Conservation (phyloP, 1,284 basidiomycete species). For the Sphagnurus paluster region DNA sequence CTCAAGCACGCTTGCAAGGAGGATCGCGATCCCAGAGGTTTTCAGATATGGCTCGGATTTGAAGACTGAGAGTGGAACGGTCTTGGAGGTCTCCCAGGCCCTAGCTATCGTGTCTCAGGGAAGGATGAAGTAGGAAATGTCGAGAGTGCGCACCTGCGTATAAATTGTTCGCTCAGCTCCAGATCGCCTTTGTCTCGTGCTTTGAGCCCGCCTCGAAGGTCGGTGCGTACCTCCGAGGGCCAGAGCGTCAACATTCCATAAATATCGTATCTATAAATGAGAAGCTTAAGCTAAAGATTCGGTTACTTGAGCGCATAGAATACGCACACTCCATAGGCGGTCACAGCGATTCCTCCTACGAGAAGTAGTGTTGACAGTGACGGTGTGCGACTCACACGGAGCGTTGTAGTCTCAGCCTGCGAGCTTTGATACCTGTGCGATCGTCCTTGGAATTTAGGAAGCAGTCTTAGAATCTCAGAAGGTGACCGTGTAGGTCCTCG, state of each 20-base stretch:
- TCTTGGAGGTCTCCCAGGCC: slow-evolving; percentile 59
- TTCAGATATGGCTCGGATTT: slow-evolving; percentile 61
- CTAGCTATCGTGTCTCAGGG: slow-evolving; percentile 34
- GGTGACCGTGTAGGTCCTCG: background rate
- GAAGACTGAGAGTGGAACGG: slow-evolving; percentile 49
- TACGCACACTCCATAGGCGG: slow-evolving; percentile 58
- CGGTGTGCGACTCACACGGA: slow-evolving; percentile 6
- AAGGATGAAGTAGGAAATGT: background rate
- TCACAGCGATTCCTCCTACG: slow-evolving; percentile 46
- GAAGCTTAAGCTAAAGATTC: background rate
- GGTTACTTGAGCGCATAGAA: slow-evolving; percentile 3
- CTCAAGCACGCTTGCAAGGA: slow-evolving; percentile 64
- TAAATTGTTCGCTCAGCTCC: slow-evolving; percentile 52
- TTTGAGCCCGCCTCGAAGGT: slow-evolving; percentile 64
- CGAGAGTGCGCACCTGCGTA: slow-evolving; percentile 48
- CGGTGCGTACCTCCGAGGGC: slow-evolving; percentile 62
- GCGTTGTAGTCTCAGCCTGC: background rate
- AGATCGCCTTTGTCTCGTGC: slow-evolving; percentile 63
- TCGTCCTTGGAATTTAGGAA: background rate
- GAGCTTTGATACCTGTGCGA: slow-evolving; percentile 3
- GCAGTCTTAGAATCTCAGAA: background rate
- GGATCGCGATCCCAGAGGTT: slow-evolving; percentile 67
- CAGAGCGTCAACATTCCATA: slow-evolving; percentile 64
- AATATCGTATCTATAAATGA: slow-evolving; percentile 53
- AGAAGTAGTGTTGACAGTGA: slow-evolving; percentile 44